These are phyloP conservation scores for Alnus rubra DNA, from an alignment of 306 rosid genomes.

Conservation along the genomic window DNA sequence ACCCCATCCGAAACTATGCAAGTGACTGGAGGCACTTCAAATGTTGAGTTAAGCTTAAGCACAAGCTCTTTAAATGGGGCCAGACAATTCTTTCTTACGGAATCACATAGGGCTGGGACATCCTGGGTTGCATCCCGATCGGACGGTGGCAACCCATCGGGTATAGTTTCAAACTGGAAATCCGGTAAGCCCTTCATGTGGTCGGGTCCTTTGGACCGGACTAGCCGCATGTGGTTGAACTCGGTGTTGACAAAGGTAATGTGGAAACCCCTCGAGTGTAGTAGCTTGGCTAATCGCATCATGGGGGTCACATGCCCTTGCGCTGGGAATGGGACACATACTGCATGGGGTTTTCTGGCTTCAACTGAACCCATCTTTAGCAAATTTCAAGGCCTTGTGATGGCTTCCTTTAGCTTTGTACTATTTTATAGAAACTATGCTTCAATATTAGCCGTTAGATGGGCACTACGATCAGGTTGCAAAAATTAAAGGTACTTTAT, in stretches of 20 bases:
- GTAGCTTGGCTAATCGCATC: slow-evolving; percentile 28
- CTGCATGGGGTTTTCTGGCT: slow-evolving; percentile 30
- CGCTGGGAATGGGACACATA: slow-evolving; percentile 34
- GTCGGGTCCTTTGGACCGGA: slow-evolving; percentile 19
- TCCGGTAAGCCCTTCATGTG: not conserved
- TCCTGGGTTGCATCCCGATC: slow-evolving; percentile 29
- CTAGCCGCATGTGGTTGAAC: slow-evolving; percentile 22
- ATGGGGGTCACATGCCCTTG: slow-evolving; percentile 34
- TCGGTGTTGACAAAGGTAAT: slow-evolving; percentile 27
- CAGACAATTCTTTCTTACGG: slow-evolving; percentile 17
- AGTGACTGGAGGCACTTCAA: slow-evolving; percentile 22
- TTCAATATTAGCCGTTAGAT: not conserved
- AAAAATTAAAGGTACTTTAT: no score
- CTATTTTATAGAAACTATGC: not conserved
- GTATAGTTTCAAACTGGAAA: slow-evolving; percentile 33
- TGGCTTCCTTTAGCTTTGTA: not conserved
- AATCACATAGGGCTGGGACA: slow-evolving; percentile 9
- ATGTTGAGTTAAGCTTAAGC: slow-evolving; percentile 9
- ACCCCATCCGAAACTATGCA: slow-evolving; percentile 26
- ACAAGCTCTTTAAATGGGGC: slow-evolving; percentile 34
- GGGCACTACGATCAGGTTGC: not conserved
- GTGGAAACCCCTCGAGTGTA: slow-evolving; percentile 23
- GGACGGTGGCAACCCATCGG: slow-evolving; percentile 31
- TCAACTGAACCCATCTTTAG: not conserved
- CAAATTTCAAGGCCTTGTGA: not conserved